Evolutionary conservation across 2,329 filamentous ascomycete genomes (phyloP), one percentile per base, ranked within the genome.

Genomic region (Botrytis deweyae): DNA sequence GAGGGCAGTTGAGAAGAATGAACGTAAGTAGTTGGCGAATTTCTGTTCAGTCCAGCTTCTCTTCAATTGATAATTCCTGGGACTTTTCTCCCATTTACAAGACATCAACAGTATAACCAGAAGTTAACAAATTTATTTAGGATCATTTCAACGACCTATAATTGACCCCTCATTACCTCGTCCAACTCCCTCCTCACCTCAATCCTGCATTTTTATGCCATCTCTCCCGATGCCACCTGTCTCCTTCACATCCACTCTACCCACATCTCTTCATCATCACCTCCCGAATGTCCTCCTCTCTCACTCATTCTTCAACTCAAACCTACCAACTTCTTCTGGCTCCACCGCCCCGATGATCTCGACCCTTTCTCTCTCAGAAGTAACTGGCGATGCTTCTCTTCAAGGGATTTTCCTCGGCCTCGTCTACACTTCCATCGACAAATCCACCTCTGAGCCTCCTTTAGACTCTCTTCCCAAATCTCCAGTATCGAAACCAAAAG

Each of bases 371-470:
- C 67, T 72, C 33, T 40, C 59, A 33, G 72, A 74, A 40, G 67
- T 64, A 42, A 65, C 67, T 4, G 72, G 68, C 16, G 68, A 74
- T 14, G 25, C 46, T 1, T 59, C 61, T 2, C 49, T 74, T 4
- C 42, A 74, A 46, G 72, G 72, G 7, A 72, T 74, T 3, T 74
- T 65, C 33, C 40, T 74, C 36, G 72, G 72, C 18, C 36, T 72
- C 9, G 64, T 69, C 29, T 72, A 68, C 40, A 69, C 71, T 25
- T n/a, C 58, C 36, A 59, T 58, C 12, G 9, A 9, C 7, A 44
- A 68, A 46, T n/a, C 42, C 18, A 16, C 40, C 63, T 61, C 70
- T 8, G 6, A 38, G 29, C 38, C 70, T 16, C 20, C 59, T 49
- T 22, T 33, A n/a, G 29, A 22, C 22, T 38, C 70, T 46, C 38